A percentile compares a stretch with the other conserved stretches of the same genome.
Conservation (phyloP, 2,329 filamentous ascomycete genomes). For the Hypoxylon sp. region DNA sequence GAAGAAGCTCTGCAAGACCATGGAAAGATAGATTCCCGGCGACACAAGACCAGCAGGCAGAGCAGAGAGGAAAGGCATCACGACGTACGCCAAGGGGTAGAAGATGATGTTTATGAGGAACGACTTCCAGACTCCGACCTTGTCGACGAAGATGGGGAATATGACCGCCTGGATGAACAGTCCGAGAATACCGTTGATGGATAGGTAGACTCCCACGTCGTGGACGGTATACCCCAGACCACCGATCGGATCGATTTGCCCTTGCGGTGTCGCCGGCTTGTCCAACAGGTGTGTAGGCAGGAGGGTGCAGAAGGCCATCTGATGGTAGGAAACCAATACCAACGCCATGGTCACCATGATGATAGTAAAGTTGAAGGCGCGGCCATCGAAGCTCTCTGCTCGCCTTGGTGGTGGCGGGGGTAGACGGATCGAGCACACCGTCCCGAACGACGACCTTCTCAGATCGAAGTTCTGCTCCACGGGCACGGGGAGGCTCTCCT, state of each 20-base stretch:
- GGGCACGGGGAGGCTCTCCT: constrained; percentile 48
- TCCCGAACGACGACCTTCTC: constrained; percentile 52
- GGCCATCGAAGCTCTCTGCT: constrained; percentile 38
- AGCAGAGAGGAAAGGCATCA: constrained; percentile 72
- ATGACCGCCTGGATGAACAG: constrained; percentile 77
- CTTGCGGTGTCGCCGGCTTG: constrained; percentile 41
- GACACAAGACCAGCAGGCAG: constrained; percentile 64
- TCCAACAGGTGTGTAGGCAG: constrained; percentile 56
- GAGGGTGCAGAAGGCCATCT: constrained; percentile 55
- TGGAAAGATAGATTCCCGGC: constrained; percentile 70
- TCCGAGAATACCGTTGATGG: constrained; percentile 74
- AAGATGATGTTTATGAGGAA: constrained; percentile 71
- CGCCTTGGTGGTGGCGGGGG: constrained; percentile 32
- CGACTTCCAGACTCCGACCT: constrained; percentile 72
- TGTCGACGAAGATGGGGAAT: constrained; percentile 70
- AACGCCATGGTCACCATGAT: constrained; percentile 54
- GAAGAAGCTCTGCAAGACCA: constrained; percentile 71
- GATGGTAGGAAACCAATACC: constrained; percentile 55
- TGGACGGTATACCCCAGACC: constrained; percentile 72
- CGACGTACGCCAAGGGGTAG: constrained; percentile 73
- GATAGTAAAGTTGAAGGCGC: constrained; percentile 51
- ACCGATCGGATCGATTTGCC: constrained; percentile 58
- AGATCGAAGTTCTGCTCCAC: constrained; percentile 50
- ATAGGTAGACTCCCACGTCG: constrained; percentile 73
- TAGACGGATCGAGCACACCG: constrained; percentile 52